Percentiles rank a stretch among this genome's conserved stretches.
Conservation (phyloP, 495 filamentous ascomycete genomes). For the Penicillium maclennaniae region DNA sequence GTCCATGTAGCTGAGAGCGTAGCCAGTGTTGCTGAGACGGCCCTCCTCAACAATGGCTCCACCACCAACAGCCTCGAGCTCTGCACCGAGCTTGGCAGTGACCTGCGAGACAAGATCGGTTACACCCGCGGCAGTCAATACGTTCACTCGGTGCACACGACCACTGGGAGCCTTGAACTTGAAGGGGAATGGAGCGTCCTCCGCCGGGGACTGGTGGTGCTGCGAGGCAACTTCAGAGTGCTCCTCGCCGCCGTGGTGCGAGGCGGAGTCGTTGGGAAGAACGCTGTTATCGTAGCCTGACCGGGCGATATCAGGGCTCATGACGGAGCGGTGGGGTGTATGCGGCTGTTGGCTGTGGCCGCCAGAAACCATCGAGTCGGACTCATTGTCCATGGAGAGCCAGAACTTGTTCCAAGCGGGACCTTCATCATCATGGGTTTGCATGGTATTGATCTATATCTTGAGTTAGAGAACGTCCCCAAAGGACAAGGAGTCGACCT, state of each 20-base stretch:
- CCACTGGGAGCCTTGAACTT: constrained; percentile 99
- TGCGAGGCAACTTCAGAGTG: constrained; percentile 59
- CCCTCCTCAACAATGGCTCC: constrained; percentile 70
- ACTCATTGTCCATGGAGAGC: constrained; percentile 90
- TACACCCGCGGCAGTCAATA: constrained; percentile 75
- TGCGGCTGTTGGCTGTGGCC: constrained; percentile 64
- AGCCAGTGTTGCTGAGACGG: constrained; percentile 73
- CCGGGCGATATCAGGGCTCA: constrained; percentile 72
- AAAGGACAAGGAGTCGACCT: neutral
- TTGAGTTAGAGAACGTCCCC: neutral
- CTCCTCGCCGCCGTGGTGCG: constrained; percentile 84
- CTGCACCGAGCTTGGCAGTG: constrained; percentile 78
- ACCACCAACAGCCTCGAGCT: constrained; percentile 83
- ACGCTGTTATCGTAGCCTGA: constrained; percentile 71
- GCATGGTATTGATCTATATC: constrained; percentile 68
- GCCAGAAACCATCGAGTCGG: constrained; percentile 93
- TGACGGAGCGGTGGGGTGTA: constrained; percentile 59
- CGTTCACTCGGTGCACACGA: constrained; percentile 87
- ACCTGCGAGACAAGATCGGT: constrained; percentile 76
- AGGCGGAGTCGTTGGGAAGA: constrained; percentile 88
- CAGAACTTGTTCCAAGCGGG: constrained; percentile 99
- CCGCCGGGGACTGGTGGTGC: constrained; percentile 46
- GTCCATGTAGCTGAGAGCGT: constrained; percentile 93
- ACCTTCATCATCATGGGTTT: constrained; percentile 80
- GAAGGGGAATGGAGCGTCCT: constrained; percentile 85